Base-by-base conservation (phyloP, 2,329 filamentous ascomycete genomes). In the Fusarium kyushuense region DNA sequence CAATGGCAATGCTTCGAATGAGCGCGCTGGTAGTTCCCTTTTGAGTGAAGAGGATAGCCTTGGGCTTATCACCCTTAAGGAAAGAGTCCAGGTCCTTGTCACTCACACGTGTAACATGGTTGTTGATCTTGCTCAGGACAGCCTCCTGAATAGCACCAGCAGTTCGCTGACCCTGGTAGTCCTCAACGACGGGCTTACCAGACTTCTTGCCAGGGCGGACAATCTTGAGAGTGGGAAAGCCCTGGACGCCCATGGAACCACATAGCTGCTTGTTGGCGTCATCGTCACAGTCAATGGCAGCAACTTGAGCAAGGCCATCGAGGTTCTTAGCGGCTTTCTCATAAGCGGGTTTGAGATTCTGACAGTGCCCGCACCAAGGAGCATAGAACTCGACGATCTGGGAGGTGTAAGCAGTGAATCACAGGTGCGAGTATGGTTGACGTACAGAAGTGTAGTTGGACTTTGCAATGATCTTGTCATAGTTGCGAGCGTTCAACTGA, bases 311-410 rank as follows among this genome's bases (percentile, higher is more conserved):
- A 16, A 98, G 86, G 16, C 96, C 96, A n/a, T 91, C 88, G 60
- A 99, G 90, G 74, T 90, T 93, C 75, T 91, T 92, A 72, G 96
- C 96, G 3, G 90, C 94, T 80, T 97, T 97, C 80, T 98, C 95
- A 81, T 96, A 99, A 43, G 93, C 92, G 5, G 94, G 95, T 82
- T 97, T 94, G 75, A 99, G 90, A 81, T 92, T 97, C 81, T 97
- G 87, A 83, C 96, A 99, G 82, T 98, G 96, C 41, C 95, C 96
- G 76, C 96, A 98, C 95, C 95, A 98, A 25, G 95, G 95, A 11
- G 95, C 95, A 76, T 97, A 98, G 86, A 98, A 98, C 81, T 94
- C 93, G 77, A 89, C 81, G 45, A 89, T 86, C 86, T 89, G 70
- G 10, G 6, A 36, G 13, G n/a, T 52, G 36, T 48, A 58, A 58